Base-by-base conservation (phyloP, 768 basidiomycete genomes). In the Hypholoma sublateritium region DNA sequence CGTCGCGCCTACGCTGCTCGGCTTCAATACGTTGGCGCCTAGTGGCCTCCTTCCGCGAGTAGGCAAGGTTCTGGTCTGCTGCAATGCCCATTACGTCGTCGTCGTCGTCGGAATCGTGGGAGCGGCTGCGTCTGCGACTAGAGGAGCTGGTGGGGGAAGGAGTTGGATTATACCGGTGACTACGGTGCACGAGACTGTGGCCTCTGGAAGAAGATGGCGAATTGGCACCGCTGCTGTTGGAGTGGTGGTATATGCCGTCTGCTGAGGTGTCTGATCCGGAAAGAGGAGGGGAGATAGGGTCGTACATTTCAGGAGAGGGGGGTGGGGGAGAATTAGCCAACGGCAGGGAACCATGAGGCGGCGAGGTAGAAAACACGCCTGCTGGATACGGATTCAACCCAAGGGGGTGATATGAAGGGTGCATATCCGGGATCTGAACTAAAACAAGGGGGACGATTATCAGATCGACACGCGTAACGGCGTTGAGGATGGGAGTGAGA, bases 191-290 rank as follows among this genome's bases (percentile, higher is more conserved):
- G 56, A 92, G 81, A 68, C 84, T 85, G 71, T 85, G 82, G 44
- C 80, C 87, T 69, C 90, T 79, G 53, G 90, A 91, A 36, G 89
- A 88, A 25, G 88, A 82, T 47, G 90, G 87, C 60, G 91, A 92
- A 66, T 87, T 88, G 53, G 86, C 83, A 70, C 85, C 84, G 69
- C 85, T 88, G 69, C 83, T 84, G 77, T 90, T 89, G 59, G 88
- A 89, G 67, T 83, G 83, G 76, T 88, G 86, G 80, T 91, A 87
- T 58, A 86, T 72, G 67, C 88, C 88, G 82, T 91, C 89, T 65
- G 80, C 88, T 68, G 91, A 92, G 70, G 89, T 89, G 75, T 93
- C 91, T 76, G 91, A 92, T 77, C 90, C 90, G 78, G 90, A 92
- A 69, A 91, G 79, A 75, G 88, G 89, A 70, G 91, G 91, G 55